Evolutionary conservation across 306 rosid species (phyloP), one percentile per base, ranked within the genome.

Genomic region (Quercus bicolor): DNA sequence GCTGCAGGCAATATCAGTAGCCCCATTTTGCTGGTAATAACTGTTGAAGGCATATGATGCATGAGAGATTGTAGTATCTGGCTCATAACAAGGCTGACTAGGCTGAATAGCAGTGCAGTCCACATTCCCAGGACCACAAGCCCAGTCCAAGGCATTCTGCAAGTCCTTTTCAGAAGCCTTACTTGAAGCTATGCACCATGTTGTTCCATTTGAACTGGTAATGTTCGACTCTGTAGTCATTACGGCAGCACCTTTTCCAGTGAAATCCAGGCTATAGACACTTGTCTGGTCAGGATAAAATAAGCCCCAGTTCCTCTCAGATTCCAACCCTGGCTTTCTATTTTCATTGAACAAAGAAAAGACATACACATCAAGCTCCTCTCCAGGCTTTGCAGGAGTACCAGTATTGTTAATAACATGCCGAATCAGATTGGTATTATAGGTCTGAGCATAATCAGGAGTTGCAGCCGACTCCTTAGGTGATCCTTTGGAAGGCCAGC

Each of bases 401-500:
- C 92, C 92, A 0, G 88, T 84, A 18, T 84, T 53, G 45, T 88
- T 88, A 10, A 88, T 79, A 75, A 88, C 90, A 78, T 86, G 92
- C 48, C 85, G 86, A 70, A 88, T 84, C 73, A 88, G 80, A 78
- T 89, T 89, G 12, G 88, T 80, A 70, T 89, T 96, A 80, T 90
- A 96, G 23, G 83, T 91, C 78, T 96, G 99, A 66, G 99, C 92
- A 74, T 89, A 84, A 74, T 86, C 92, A 9, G 92, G 87, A 66
- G 87, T 86, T 18, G 99, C 99, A 74, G 96, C 92, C 11, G 86
- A 89, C 88, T 96, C 99, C 89, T 91, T 96, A 6, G 96, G 93
- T 0, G 99, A 93, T 56, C 99, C 99, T 73, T 93, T 96, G 16
- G 98, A 90, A 74, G 99, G 99, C 99, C 99, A 96, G 68, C 99